Conservation (phyloP, 2,329 filamentous ascomycete species). For the Madurella mycetomatis region DNA sequence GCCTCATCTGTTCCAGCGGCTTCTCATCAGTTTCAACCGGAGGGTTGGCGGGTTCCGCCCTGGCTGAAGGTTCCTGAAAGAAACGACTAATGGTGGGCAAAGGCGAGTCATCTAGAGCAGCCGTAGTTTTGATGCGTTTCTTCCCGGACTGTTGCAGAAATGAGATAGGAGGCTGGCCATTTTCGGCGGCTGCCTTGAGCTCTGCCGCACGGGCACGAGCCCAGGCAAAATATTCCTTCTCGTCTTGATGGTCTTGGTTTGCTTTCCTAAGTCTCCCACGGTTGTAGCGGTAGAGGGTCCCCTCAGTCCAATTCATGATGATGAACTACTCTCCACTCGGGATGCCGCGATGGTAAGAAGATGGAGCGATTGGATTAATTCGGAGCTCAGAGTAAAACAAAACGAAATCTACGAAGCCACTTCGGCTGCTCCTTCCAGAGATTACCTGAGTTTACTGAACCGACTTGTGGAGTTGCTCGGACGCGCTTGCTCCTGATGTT, state of each 20-base stretch:
- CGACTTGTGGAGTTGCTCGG: no score
- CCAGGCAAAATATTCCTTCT: constrained; percentile 46
- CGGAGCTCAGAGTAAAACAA: neutral
- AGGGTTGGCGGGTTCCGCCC: neutral
- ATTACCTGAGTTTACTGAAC: neutral
- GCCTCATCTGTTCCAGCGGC: constrained; percentile 17
- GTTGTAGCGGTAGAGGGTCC: constrained; percentile 41
- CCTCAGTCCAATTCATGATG: constrained; percentile 50
- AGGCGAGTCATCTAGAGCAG: neutral
- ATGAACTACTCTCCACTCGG: neutral
- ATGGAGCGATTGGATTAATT: neutral
- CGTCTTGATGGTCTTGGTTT: constrained; percentile 32
- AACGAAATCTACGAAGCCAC: no score
- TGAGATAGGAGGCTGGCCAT: constrained; percentile 31
- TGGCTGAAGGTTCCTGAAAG: constrained; percentile 10
- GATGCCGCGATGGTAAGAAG: no score
- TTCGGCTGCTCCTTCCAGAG: no score
- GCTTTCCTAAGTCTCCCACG: constrained; percentile 33
- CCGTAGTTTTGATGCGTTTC: neutral
- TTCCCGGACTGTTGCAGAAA: constrained; percentile 17
- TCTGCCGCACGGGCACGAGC: constrained; percentile 34
- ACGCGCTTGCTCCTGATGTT: no score
- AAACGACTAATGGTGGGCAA: constrained; percentile 18
- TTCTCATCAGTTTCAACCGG: constrained; percentile 11
- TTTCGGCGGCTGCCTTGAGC: constrained; percentile 23